These are phyloP conservation scores for Chrysanthemum lavandulifolium DNA, from an alignment of 129 eudicot genomes.

Conservation along the genomic window DNA sequence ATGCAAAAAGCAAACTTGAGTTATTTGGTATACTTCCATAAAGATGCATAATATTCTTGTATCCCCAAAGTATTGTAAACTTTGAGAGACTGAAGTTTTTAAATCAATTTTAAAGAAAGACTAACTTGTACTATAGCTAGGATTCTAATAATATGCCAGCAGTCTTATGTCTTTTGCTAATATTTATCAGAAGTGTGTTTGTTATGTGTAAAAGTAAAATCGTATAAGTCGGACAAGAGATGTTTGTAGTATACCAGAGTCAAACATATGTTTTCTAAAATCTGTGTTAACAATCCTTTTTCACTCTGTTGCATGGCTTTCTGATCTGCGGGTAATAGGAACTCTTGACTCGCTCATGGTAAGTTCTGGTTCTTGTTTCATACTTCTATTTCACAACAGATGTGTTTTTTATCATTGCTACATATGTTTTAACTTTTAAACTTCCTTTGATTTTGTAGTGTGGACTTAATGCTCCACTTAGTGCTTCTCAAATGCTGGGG, in stretches of 20 bases:
- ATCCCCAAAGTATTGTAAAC: not conserved
- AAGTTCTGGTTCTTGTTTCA: constrained; percentile 28
- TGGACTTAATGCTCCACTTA: constrained; percentile 88
- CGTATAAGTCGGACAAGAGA: not conserved
- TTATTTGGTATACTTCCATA: not conserved
- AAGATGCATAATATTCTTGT: not conserved
- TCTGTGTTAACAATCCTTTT: constrained; percentile 23
- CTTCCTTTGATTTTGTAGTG: constrained; percentile 54
- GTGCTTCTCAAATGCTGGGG: constrained; percentile 95
- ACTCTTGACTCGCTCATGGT: constrained; percentile 98
- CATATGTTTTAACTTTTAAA: constrained; percentile 28
- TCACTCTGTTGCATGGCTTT: constrained; percentile 27
- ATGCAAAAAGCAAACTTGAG: not conserved
- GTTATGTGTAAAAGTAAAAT: not conserved
- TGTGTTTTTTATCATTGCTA: not conserved
- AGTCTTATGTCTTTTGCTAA: not conserved
- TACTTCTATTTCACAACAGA: not conserved
- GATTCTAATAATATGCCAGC: not conserved
- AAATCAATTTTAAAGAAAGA: not conserved
- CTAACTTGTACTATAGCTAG: not conserved
- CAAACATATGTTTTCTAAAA: constrained; percentile 18
- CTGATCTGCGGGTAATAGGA: constrained; percentile 55
- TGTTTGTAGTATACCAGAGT: not conserved
- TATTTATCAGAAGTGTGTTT: not conserved
- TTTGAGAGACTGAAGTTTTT: not conserved